A percentile compares a stretch with the other conserved stretches of the same genome.
Conservation (phyloP, 495 filamentous ascomycete species). For the Jackrogersella minutella region DNA sequence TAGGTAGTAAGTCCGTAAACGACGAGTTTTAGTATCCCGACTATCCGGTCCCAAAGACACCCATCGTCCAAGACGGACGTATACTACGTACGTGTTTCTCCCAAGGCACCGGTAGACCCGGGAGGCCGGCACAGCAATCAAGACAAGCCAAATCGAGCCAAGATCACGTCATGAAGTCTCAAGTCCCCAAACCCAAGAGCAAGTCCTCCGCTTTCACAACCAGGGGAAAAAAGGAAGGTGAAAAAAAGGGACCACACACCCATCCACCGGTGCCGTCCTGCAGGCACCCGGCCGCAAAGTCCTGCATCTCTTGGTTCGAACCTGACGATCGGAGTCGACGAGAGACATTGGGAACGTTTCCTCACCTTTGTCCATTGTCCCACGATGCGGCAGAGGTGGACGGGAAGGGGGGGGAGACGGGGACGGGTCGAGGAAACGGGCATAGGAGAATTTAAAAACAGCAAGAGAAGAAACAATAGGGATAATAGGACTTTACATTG, state of each 20-base stretch:
- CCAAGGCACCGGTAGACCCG: constrained; percentile 32
- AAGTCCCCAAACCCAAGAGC: too few species aligned
- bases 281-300: constrained; percentile 11
- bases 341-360: constrained; percentile 22
- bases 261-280: neutral
- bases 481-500: too few species aligned
- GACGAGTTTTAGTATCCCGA: neutral
- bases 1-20: neutral
- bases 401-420: neutral
- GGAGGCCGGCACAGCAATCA: constrained; percentile 13
- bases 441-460: constrained; percentile 40
- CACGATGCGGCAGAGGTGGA: constrained; percentile 24
- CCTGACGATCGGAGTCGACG: constrained; percentile 32
- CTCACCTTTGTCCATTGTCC: constrained; percentile 17
- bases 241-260: neutral
- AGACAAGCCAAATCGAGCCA: neutral
- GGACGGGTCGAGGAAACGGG: constrained; percentile 31
- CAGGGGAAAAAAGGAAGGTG: neutral
- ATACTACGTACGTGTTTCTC: neutral
- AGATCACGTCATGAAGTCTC: neutral
- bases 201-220: too few species aligned
- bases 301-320: neutral
- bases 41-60: neutral
- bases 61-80: neutral
- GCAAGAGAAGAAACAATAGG: too few species aligned